Base-by-base conservation (phyloP, 345 rosid species). In the Alliaria petiolata region DNA sequence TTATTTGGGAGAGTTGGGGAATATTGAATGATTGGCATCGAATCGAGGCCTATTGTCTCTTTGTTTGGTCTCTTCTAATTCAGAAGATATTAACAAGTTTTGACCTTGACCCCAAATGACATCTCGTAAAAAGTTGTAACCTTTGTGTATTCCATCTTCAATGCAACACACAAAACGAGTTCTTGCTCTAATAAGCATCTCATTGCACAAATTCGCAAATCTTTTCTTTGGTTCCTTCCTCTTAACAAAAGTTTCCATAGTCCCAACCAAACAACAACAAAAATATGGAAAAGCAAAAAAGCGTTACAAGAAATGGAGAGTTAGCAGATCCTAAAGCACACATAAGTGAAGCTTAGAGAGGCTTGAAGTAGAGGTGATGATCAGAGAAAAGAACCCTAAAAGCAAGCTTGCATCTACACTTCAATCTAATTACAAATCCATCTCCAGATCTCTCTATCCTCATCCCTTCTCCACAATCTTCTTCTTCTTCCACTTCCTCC, bases 401-500 rank as follows among this genome's bases (percentile, higher is more conserved):
- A 61, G 79, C 74, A 16, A 34, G 50, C 35, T 19, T 60, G 74
- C 79, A 75, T 25, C 51, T 52, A 61, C 79, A 75, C 74, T 75
- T 75, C 64, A 75, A 44, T 44, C 74, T 57, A 52, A 75, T 75
- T 35, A 75, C 42, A 38, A 15, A 75, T 2, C 79, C 79, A 33
- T 75, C 79, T 68, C 79, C 79, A 35, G 74, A 75, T 68, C 79
- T 75, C 51, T 75, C 79, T 75, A 68, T 75, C 64, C 79, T 75
- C 79, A 75, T 75, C 47, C 74, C 79, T 68, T 70, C 74, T 75
- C 64, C 74, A 60, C 69, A 60, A 14, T 34, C 63, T 56, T 68
- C 78, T 59, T 66, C 76, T 46, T n/a, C n/a, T n/a, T n/a, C n/a
- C n/a, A 46, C 44, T 7, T 69, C 44, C 8, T 60, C 46, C 30